Conservation (phyloP, 2,329 filamentous ascomycete genomes). For the Zymoseptoria ardabiliae region DNA sequence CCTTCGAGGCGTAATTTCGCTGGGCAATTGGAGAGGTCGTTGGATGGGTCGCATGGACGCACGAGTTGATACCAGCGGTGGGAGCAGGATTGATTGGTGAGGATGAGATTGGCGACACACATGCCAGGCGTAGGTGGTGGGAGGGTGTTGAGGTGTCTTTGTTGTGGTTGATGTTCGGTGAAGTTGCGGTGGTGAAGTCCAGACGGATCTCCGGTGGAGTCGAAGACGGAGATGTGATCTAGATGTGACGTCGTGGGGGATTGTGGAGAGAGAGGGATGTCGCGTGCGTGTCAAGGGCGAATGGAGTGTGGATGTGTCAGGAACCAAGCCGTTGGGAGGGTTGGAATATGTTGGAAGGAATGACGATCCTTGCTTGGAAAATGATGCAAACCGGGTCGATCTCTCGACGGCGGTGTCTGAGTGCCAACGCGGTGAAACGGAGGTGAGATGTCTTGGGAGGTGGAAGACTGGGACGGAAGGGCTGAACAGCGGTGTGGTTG, state of each 20-base stretch:
- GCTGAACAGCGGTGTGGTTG: neutral
- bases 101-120: conserved; percentile 45
- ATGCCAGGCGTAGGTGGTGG: conserved; percentile 26
- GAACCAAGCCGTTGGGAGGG: neutral
- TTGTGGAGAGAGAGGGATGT: neutral
- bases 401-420: neutral
- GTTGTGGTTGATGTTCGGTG: conserved; percentile 18
- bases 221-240: neutral
- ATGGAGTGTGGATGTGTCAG: neutral
- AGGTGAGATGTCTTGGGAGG: neutral
- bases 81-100: conserved; percentile 39
- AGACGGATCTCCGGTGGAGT: neutral
- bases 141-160: conserved; percentile 13
- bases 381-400: neutral
- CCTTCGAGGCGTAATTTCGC: conserved; percentile 40
- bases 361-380: neutral
- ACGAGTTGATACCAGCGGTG: conserved; percentile 46
- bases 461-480: neutral
- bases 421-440: neutral
- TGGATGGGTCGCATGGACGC: conserved; percentile 36
- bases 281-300: neutral
- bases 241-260: neutral
- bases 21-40: conserved; percentile 42
- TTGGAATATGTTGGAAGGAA: neutral
- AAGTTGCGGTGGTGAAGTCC: neutral